phyloP scores from a whole-genome alignment of 495 filamentous ascomycete genomes.

The Umbilicaria muhlenbergii region DNA sequence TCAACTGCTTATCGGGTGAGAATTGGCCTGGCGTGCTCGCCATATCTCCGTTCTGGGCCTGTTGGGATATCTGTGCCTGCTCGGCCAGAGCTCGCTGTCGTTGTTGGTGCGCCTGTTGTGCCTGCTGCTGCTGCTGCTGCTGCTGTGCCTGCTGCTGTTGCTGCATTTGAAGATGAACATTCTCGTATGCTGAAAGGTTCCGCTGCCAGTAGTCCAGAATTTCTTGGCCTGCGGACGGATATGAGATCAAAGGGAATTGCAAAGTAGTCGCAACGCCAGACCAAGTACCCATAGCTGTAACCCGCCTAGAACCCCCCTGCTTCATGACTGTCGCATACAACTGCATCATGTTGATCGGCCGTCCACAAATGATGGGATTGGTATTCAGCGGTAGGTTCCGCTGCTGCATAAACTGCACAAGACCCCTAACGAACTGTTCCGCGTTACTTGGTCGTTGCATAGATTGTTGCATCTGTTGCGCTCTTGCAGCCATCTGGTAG shows the following conservation, averaged over 20 bases:
- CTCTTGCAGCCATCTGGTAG: conserved; percentile 27
- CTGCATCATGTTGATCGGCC: conserved; percentile 51
- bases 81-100: conserved; percentile 16
- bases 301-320: conserved; percentile 62
- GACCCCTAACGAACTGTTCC: conserved; percentile 58
- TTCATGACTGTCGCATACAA: conserved; percentile 64
- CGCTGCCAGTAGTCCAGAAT: conserved; percentile 56
- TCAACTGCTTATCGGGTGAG: conserved; percentile 29
- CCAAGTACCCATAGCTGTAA: conserved; percentile 56
- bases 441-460: conserved; percentile 41
- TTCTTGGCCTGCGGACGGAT: conserved; percentile 48
- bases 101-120: conserved; percentile 25
- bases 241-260: conserved; percentile 48
- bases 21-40: conserved; percentile 11
- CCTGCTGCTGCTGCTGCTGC: conserved; percentile 23
- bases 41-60: conserved; percentile 12
- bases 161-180: conserved; percentile 44
- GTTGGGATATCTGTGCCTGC: conserved; percentile 2
- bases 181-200: conserved; percentile 60
- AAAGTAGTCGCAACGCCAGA: conserved; percentile 49
- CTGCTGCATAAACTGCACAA: conserved; percentile 55
- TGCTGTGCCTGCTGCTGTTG: conserved; percentile 45
- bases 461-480: conserved; percentile 47
- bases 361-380: conserved; percentile 53
- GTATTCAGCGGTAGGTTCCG: conserved; percentile 52